Evolutionary conservation across 148 eudicot species (phyloP).

Genomic region (Camellia sinensis): DNA sequence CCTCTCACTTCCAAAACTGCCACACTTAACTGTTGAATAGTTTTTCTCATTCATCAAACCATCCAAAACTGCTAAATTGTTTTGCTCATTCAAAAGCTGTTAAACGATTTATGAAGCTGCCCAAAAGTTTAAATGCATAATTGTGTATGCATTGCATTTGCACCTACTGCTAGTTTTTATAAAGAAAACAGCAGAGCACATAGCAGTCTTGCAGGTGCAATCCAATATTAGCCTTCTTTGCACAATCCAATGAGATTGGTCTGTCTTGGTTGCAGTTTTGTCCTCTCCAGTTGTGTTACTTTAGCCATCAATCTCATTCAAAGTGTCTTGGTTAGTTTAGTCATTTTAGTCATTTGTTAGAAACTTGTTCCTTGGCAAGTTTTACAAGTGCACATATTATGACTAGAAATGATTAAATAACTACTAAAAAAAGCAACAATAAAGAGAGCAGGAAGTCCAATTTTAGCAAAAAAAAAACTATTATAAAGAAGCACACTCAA

Average conservation of each 20-base stretch:
- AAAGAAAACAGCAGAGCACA: neutral
- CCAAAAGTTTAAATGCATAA: no score
- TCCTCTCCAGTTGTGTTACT: neutral
- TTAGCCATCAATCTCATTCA: neutral
- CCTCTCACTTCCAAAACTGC: no score
- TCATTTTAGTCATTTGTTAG: neutral
- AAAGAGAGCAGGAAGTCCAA: neutral
- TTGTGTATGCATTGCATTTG: no score
- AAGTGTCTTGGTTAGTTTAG: neutral
- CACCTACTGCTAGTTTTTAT: neutral
- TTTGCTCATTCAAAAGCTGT: no score
- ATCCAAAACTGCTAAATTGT: no score
- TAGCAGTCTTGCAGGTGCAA: neutral
- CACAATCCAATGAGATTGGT: neutral
- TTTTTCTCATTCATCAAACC: no score
- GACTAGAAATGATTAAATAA: neutral
- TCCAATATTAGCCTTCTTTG: slow-evolving; percentile 2
- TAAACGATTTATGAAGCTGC: no score
- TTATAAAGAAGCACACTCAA: neutral
- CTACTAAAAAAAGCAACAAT: neutral
- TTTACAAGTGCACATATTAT: neutral
- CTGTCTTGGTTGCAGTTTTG: neutral
- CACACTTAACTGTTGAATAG: no score
- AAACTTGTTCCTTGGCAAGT: slow-evolving; percentile 1
- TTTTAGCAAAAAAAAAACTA: neutral